A percentile compares a stretch with the other conserved stretches of the same genome.
These are phyloP conservation scores for Maudiozyma humilis DNA, from an alignment of 1,139 yeast genomes.

Conservation along the genomic window DNA sequence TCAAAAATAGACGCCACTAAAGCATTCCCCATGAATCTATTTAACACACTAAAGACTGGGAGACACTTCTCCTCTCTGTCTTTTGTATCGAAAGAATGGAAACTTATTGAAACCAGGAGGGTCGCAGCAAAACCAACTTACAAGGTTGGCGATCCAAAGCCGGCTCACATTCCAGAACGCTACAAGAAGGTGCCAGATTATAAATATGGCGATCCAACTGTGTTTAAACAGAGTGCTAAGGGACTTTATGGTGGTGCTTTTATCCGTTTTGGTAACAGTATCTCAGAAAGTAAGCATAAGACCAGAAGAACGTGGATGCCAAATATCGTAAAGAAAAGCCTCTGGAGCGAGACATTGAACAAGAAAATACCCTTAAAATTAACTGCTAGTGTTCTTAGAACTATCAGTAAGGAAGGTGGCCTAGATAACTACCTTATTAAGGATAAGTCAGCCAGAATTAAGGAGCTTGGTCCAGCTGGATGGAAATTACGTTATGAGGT, in stretches of 20 bases:
- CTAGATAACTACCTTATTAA: slow-evolving; percentile 78
- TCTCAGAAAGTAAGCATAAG: slow-evolving; percentile 72
- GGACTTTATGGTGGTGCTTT: slow-evolving; percentile 89
- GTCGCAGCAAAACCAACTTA: slow-evolving; percentile 34
- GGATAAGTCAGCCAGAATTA: slow-evolving; percentile 80
- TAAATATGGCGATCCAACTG: slow-evolving; percentile 68
- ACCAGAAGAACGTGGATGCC: slow-evolving; percentile 74
- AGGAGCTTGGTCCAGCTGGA: slow-evolving; percentile 85
- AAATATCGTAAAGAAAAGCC: slow-evolving; percentile 61
- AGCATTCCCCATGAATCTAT: slow-evolving; percentile 5
- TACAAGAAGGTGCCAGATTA: slow-evolving; percentile 60
- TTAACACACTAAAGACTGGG: background rate
- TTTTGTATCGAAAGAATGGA: slow-evolving; percentile 30
- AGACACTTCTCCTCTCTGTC: slow-evolving; percentile 5
- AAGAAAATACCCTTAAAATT: slow-evolving; percentile 49
- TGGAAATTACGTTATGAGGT: slow-evolving; percentile 82
- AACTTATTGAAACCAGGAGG: slow-evolving; percentile 36
- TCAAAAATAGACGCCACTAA: too few species aligned
- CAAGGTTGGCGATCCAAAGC: slow-evolving; percentile 40
- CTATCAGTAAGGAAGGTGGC: slow-evolving; percentile 90
- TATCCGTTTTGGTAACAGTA: slow-evolving; percentile 65
- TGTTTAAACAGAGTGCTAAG: slow-evolving; percentile 75
- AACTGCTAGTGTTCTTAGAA: slow-evolving; percentile 75
- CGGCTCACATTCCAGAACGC: slow-evolving; percentile 42
- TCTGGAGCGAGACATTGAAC: slow-evolving; percentile 79